Evolutionary conservation across 169 alveolate genomes (phyloP), one percentile per base, ranked within the genome.

Genomic region (Cryptosporidium felis): DNA sequence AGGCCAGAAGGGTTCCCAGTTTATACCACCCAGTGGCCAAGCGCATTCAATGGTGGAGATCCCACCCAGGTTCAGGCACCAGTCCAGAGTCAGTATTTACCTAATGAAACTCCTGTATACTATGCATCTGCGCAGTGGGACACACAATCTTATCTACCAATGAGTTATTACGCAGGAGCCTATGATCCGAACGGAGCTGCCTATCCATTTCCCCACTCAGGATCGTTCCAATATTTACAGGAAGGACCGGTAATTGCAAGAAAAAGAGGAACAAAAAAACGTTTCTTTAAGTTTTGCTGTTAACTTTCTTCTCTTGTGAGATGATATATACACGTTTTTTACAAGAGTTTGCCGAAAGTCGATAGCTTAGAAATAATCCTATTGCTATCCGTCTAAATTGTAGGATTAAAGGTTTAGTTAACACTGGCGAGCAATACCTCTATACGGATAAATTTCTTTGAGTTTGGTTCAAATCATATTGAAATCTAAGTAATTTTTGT

Each of bases 21-120:
- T 4, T 74, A 74, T 21, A 74, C 85, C 34, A 74, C 74, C 56
- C 85, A 74, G 42, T 74, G 85, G 85, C 85, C 85, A 38, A 74
- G 67, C 5, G 67, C 85, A 74, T 74, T 74, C 32, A 21, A 26
- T 56, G 67, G 67, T 2, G 67, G 67, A 12, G 85, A 74, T 53
- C 85, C 85, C 36, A 74, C 85, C 21, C 85, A 74, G 56, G 85
- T 74, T 53, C 74, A 53, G 28, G 85, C 85, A 53, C 85, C 85
- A 10, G 26, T 74, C 23, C 67, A 74, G 14, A 56, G 74, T 14
- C 85, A 49, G n/a, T 74, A 74, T 53, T 36, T 74, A 8, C 85
- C 85, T 6, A 51, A 26, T 16, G 85, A 74, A 40, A 36, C 53
- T 32, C 85, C 85, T n/a, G 63, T 74, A 49, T 74, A 51, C 41